A percentile compares a stretch with the other conserved stretches of the same genome.
phyloP scores from a whole-genome alignment of 225 moss, liverwort and hornwort species.

The Ulota crispa region DNA sequence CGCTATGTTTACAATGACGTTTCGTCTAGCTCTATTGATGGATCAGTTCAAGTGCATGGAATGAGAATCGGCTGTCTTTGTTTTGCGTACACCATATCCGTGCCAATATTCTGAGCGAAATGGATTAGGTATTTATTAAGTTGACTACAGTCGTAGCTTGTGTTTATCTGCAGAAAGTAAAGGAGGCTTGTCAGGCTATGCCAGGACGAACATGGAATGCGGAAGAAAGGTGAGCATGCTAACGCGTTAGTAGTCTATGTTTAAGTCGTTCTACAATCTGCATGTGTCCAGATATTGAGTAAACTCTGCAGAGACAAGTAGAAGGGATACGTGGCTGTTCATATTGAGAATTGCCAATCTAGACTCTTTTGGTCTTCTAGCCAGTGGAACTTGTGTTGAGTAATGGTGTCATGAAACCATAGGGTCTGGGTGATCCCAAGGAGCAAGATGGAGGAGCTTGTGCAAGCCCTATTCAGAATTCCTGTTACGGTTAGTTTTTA shows the following conservation, averaged over 20 bases:
- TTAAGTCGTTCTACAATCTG: constrained; percentile 3
- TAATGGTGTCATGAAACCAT: constrained; percentile 16
- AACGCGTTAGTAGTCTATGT: constrained; percentile 11
- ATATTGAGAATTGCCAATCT: neutral
- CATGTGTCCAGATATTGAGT: constrained; percentile 7
- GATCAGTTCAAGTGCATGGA: constrained; percentile 11
- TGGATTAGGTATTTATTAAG: neutral
- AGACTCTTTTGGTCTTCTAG: constrained; percentile 12
- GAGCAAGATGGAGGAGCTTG: constrained; percentile 63
- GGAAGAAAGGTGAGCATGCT: constrained; percentile 50
- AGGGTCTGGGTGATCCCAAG: constrained; percentile 68
- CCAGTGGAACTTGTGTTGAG: constrained; percentile 9
- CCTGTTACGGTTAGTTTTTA: constrained; percentile 49
- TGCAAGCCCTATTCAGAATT: constrained; percentile 48
- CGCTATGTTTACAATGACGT: neutral
- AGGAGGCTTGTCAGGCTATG: constrained; percentile 65
- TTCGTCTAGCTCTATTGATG: neutral
- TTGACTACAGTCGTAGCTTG: constrained; percentile 12
- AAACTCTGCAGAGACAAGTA: constrained; percentile 17
- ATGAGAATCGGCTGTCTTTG: constrained; percentile 1
- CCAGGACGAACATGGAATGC: constrained; percentile 59
- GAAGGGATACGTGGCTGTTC: neutral
- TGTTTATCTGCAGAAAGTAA: constrained; percentile 55
- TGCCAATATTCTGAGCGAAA: neutral
- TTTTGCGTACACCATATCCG: neutral